Evolutionary conservation across 148 eudicot genomes (phyloP).

Genomic region (Fagopyrum esculentum): DNA sequence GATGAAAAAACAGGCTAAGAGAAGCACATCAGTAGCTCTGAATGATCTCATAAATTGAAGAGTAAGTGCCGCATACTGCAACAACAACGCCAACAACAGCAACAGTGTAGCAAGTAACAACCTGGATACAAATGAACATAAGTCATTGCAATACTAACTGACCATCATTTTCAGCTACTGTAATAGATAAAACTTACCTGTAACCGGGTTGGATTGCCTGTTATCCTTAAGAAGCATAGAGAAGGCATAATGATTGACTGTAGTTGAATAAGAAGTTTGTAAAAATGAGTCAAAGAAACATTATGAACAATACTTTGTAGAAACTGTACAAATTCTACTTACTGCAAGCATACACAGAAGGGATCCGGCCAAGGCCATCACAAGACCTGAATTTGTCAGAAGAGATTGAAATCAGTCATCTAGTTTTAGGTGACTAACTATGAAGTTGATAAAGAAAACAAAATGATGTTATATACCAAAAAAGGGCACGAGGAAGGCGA

Average conservation of each 20-base stretch:
- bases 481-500: conserved; percentile 65
- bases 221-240: conserved; percentile 44
- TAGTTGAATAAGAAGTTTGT: neutral
- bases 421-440: too few species aligned
- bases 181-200: conserved; percentile 30
- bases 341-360: conserved; percentile 62
- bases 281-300: neutral
- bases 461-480: conserved; percentile 34
- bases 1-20: neutral
- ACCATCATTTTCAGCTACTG: too few species aligned
- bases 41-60: conserved; percentile 5
- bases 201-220: conserved; percentile 31
- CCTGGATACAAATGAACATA: neutral
- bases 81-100: neutral
- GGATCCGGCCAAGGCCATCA: conserved; percentile 77
- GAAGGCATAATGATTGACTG: conserved; percentile 71
- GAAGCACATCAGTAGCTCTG: neutral
- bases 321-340: conserved; percentile 2
- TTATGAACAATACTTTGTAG: neutral
- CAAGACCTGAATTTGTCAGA: conserved; percentile 35
- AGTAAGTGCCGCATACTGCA: neutral
- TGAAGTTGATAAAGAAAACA: neutral
- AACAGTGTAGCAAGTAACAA: neutral
- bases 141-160: too few species aligned
- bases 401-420: neutral